Evolutionary conservation across 1,139 yeast species (phyloP).

Genomic region (Saccharomyces hybrid): DNA sequence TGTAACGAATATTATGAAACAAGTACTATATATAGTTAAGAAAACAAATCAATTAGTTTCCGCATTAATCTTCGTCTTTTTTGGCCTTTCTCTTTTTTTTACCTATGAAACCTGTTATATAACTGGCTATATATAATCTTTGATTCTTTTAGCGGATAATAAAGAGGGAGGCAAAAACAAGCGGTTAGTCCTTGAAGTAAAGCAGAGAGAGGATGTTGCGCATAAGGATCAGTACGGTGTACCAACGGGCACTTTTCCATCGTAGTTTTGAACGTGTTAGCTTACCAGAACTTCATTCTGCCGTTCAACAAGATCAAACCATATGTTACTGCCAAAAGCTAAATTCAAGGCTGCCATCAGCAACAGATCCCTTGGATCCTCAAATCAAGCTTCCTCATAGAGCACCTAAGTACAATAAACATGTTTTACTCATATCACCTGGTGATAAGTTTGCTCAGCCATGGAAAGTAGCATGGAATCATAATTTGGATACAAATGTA

Average conservation of each 20-base stretch:
- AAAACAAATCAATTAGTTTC: not conserved
- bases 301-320: not conserved
- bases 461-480: not conserved
- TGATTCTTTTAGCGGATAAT: not conserved
- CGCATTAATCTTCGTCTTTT: not conserved
- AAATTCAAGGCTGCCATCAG: not conserved
- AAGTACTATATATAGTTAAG: not conserved
- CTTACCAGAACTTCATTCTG: not conserved
- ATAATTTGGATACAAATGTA: not conserved
- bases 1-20: not conserved
- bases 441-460: not conserved
- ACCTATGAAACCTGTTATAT: not conserved
- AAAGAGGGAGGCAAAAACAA: not conserved
- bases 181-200: too few species aligned
- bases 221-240: not conserved
- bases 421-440: slow-evolving; percentile 1
- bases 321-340: slow-evolving; percentile 1
- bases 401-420: slow-evolving; percentile 1
- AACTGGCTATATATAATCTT: not conserved
- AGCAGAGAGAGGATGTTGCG: not conserved
- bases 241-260: not conserved
- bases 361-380: slow-evolving; percentile 1
- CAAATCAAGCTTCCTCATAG: not conserved
- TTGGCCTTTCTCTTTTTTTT: not conserved
- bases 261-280: not conserved